phyloP scores from a whole-genome alignment of 371 early-diverging fungal genomes.

The Quaeritorhiza haematococci region DNA sequence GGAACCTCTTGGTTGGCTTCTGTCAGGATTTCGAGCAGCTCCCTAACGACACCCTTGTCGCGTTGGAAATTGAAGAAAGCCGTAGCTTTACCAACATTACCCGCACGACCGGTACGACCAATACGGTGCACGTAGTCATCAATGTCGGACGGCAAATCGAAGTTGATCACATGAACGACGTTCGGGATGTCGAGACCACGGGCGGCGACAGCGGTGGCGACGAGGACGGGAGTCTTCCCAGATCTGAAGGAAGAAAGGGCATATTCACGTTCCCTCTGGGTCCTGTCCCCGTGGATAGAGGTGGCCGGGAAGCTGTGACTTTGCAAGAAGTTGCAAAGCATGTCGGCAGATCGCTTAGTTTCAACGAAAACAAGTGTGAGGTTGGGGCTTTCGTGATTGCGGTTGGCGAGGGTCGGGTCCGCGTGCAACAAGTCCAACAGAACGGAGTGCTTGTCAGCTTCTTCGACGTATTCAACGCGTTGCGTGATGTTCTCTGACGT shows the following conservation, averaged over 20 bases:
- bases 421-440: slow-evolving; percentile 80
- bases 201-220: slow-evolving; percentile 99
- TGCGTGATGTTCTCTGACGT: slow-evolving; percentile 97
- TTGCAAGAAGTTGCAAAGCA: slow-evolving; percentile 67
- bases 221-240: slow-evolving; percentile 89
- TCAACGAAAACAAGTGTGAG: slow-evolving; percentile 62
- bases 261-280: slow-evolving; percentile 93
- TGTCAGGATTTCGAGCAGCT: slow-evolving; percentile 65
- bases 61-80: slow-evolving; percentile 47
- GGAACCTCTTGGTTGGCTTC: slow-evolving; percentile 83
- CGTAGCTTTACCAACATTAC: slow-evolving; percentile 52
- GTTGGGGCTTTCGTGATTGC: slow-evolving; percentile 21
- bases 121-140: slow-evolving; percentile 67
- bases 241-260: slow-evolving; percentile 87
- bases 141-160: slow-evolving; percentile 57
- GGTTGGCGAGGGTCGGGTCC: slow-evolving; percentile 31
- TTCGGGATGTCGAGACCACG: slow-evolving; percentile 89
- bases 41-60: slow-evolving; percentile 42
- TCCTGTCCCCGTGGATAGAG: slow-evolving; percentile 95
- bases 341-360: slow-evolving; percentile 73
- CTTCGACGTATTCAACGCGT: slow-evolving; percentile 79
- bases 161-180: slow-evolving; percentile 62
- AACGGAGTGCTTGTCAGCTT: slow-evolving; percentile 81
- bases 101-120: slow-evolving; percentile 63
- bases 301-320: slow-evolving; percentile 79